Evolutionary conservation across 176 grass and related monocot species (phyloP).

Genomic region (Elaeis guineensis): DNA sequence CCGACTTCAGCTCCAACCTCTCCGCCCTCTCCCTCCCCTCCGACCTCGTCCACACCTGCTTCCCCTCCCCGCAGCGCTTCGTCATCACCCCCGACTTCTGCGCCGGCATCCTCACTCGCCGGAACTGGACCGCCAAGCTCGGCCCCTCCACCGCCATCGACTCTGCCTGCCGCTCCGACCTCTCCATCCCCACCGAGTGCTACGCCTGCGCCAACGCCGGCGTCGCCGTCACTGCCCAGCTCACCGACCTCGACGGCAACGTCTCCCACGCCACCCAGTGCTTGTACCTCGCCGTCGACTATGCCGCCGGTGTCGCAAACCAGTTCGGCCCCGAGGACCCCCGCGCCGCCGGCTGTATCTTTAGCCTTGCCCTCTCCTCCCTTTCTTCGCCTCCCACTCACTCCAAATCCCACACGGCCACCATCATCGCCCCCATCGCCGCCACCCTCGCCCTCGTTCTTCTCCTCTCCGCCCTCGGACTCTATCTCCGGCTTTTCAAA

Average conservation of each 20-base stretch:
- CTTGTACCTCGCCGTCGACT: constrained; percentile 57
- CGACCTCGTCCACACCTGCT: constrained; percentile 47
- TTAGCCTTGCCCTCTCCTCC: constrained; percentile 41
- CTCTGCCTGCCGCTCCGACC: constrained; percentile 39
- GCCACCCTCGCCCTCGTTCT: constrained; percentile 24
- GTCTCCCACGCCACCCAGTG: constrained; percentile 28
- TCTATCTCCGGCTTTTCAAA: constrained; percentile 24
- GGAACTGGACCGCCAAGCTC: constrained; percentile 23
- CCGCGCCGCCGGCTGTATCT: constrained; percentile 36
- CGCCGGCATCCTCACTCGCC: constrained; percentile 39
- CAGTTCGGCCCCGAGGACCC: constrained; percentile 28
- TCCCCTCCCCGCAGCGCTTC: constrained; percentile 29
- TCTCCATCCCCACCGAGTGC: constrained; percentile 33
- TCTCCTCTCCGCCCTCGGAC: constrained; percentile 7
- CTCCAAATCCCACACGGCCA: constrained; percentile 22
- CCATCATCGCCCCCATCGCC: constrained; percentile 25
- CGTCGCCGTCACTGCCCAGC: constrained; percentile 26
- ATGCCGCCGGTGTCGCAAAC: constrained; percentile 53
- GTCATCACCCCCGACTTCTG: constrained; percentile 49
- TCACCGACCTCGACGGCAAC: constrained; percentile 41
- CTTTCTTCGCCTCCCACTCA: constrained; percentile 3
- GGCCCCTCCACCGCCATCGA: constrained; percentile 30
- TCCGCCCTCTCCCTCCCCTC: constrained; percentile 38
- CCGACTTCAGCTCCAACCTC: constrained; percentile 32
- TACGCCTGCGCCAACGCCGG: constrained; percentile 37